Percentiles rank a stretch among this genome's conserved stretches.
phyloP scores from a whole-genome alignment of 495 filamentous ascomycete genomes.

The Talaromyces proteolyticus region DNA sequence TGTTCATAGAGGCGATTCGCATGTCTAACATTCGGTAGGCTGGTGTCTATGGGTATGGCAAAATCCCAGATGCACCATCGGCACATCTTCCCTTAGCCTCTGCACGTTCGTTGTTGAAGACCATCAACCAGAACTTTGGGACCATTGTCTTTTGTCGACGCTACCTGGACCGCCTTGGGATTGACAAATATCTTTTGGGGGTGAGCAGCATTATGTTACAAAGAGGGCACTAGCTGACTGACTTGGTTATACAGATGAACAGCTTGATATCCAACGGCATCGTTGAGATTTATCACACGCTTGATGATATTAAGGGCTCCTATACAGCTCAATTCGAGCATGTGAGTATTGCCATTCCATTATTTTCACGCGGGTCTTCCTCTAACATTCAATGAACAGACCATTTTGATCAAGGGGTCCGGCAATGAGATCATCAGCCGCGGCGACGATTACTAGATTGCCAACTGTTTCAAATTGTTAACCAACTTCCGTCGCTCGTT shows the following conservation, averaged over 20 bases:
- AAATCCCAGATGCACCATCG: constrained; percentile 39
- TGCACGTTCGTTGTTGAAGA: constrained; percentile 52
- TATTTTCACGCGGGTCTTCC: neutral
- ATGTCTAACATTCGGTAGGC: constrained; percentile 18
- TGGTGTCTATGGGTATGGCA: constrained; percentile 45
- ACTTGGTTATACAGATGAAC: constrained; percentile 33
- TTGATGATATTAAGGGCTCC: constrained; percentile 49
- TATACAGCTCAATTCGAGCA: constrained; percentile 60
- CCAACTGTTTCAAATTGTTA: neutral
- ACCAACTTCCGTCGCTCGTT: constrained; percentile 3
- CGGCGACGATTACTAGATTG: constrained; percentile 40
- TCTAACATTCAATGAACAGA: constrained; percentile 21
- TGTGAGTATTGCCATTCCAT: constrained; percentile 26
- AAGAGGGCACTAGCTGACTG: neutral
- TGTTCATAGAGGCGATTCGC: neutral
- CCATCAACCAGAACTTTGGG: constrained; percentile 60
- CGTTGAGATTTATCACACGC: constrained; percentile 46
- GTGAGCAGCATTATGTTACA: constrained; percentile 24
- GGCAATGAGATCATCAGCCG: constrained; percentile 46
- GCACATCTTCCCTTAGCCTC: constrained; percentile 45
- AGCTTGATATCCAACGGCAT: constrained; percentile 46
- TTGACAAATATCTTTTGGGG: constrained; percentile 54
- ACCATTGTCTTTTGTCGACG: constrained; percentile 56
- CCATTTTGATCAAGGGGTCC: constrained; percentile 36
- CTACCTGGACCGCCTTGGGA: constrained; percentile 57